phyloP scores from a whole-genome alignment of 192 early-diverging fungal genomes.

The Umbelopsis sp. region DNA sequence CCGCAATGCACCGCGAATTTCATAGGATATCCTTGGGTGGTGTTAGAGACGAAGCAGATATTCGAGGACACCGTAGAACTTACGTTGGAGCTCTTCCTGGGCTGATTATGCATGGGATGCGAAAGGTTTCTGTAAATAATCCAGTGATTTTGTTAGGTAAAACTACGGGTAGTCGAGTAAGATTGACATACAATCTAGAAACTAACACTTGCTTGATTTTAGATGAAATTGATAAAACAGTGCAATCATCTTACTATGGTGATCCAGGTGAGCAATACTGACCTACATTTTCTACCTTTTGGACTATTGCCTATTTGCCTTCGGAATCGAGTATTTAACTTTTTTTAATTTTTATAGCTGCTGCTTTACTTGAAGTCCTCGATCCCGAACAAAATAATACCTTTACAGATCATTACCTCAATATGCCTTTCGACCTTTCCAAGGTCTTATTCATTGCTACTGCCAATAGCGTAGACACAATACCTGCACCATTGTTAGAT shows the following conservation, averaged over 20 bases:
- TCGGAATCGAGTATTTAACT: too few species aligned
- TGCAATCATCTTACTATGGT: conserved; percentile 62
- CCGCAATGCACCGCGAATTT: conserved; percentile 75
- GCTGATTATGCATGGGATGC: conserved; percentile 72
- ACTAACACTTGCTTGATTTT: neutral
- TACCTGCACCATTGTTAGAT: conserved; percentile 77
- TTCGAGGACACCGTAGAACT: conserved; percentile 84
- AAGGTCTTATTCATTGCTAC: conserved; percentile 85
- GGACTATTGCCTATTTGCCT: neutral
- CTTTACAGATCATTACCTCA: conserved; percentile 83
- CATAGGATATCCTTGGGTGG: conserved; percentile 83
- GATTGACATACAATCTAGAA: too few species aligned
- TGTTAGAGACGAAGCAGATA: conserved; percentile 86
- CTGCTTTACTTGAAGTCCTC: conserved; percentile 82
- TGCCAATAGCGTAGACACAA: conserved; percentile 76
- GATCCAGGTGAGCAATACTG: conserved; percentile 52
- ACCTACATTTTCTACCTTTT: neutral
- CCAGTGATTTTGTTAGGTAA: conserved; percentile 76
- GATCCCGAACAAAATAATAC: conserved; percentile 86
- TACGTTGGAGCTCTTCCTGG: conserved; percentile 89
- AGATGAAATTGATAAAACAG: conserved; percentile 87
- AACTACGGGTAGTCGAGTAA: too few species aligned
- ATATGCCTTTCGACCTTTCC: conserved; percentile 64
- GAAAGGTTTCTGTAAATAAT: conserved; percentile 71
- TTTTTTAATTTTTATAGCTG: conserved; percentile 31